Evolutionary conservation across 768 basidiomycete species (phyloP).

Genomic region (Leccinum barrowsii): DNA sequence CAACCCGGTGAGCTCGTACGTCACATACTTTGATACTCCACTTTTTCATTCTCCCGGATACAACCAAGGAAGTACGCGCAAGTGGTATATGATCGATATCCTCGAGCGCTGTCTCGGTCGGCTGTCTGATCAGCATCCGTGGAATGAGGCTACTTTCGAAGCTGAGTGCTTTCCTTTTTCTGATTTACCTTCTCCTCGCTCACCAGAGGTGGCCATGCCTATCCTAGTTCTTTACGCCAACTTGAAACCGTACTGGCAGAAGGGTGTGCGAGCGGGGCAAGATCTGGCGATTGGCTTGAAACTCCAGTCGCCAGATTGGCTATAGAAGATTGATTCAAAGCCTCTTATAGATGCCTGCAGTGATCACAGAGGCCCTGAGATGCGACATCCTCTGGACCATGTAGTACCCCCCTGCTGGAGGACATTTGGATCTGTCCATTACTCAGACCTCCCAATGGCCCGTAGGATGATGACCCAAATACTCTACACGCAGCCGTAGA

Average conservation of each 20-base stretch:
- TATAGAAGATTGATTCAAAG: slow-evolving; percentile 9
- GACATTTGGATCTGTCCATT: background rate
- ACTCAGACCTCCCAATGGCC: background rate
- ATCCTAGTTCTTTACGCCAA: slow-evolving; percentile 11
- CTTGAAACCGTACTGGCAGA: slow-evolving; percentile 9
- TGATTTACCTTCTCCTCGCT: background rate
- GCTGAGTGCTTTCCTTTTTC: background rate
- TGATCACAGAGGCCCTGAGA: background rate
- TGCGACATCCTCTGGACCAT: slow-evolving; percentile 5
- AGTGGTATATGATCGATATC: background rate
- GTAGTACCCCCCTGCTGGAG: background rate
- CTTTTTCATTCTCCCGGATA: background rate
- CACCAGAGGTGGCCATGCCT: slow-evolving; percentile 5
- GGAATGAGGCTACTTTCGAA: background rate
- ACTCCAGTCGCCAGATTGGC: slow-evolving; percentile 7
- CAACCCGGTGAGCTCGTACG: no score
- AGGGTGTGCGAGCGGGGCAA: slow-evolving; percentile 13
- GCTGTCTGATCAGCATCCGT: background rate
- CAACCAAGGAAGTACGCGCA: slow-evolving; percentile 5
- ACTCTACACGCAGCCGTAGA: slow-evolving; percentile 29
- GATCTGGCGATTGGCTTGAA: slow-evolving; percentile 7
- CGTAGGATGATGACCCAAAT: background rate
- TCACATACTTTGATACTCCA: background rate
- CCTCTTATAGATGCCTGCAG: slow-evolving; percentile 7
- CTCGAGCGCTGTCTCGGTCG: background rate